Conservation (phyloP, 306 rosid species). For the Trifolium dubium region DNA sequence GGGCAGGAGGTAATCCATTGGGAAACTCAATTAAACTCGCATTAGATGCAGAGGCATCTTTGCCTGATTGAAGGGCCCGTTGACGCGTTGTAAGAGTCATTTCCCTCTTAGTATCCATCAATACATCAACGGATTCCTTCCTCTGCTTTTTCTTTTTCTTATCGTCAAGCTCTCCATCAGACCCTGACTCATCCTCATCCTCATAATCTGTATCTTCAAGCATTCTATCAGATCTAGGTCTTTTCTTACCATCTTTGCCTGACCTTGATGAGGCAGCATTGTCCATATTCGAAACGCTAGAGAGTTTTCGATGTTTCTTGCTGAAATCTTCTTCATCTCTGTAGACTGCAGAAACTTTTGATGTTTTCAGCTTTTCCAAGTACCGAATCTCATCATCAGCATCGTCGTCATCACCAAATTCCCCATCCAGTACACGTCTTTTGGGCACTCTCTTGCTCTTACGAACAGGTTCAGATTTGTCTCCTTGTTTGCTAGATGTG, state of each 20-base stretch:
- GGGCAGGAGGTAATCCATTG: conserved; percentile 95
- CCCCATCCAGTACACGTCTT: conserved; percentile 74
- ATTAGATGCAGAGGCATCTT: conserved; percentile 71
- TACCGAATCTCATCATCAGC: conserved; percentile 90
- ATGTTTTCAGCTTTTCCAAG: conserved; percentile 86
- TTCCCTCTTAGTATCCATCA: conserved; percentile 76
- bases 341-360: conserved; percentile 64
- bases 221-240: conserved; percentile 46
- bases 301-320: conserved; percentile 83
- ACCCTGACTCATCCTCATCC: conserved; percentile 75
- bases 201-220: conserved; percentile 53
- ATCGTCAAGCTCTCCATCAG: conserved; percentile 74
- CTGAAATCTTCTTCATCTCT: conserved; percentile 76
- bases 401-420: conserved; percentile 67
- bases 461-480: conserved; percentile 69
- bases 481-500: conserved; percentile 57
- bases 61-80: conserved; percentile 89
- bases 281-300: conserved; percentile 70
- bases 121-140: conserved; percentile 76
- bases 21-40: conserved; percentile 84
- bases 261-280: conserved; percentile 54
- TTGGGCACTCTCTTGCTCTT: conserved; percentile 88
- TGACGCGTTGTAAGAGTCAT: conserved; percentile 84
- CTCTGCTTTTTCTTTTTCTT: conserved; percentile 78
- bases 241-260: conserved; percentile 47